Conservation (phyloP, 1,284 basidiomycete genomes). For the Lentinula novae-zelandiae region DNA sequence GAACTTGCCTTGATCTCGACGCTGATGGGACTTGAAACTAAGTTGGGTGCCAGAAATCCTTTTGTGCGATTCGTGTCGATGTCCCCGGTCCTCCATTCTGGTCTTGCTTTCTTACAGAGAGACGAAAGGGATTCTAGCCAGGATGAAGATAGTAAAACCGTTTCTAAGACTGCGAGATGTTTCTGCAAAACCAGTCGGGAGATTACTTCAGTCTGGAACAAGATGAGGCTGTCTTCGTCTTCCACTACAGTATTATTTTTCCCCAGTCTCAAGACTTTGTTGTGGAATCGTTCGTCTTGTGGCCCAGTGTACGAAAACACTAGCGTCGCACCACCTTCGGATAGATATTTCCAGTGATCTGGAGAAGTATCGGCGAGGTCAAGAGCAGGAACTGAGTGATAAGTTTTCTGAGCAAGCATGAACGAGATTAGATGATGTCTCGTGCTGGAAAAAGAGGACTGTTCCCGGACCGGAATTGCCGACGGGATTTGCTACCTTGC, state of each 20-base stretch:
- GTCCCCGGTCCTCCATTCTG: conserved; percentile 44
- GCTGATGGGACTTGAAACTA: conserved; percentile 58
- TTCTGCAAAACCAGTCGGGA: conserved; percentile 52
- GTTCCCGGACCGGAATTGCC: too few relatives aligned
- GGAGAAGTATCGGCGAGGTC: conserved; percentile 38
- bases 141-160: conserved; percentile 42
- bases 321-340: conserved; percentile 87
- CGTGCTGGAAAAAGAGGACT: too few relatives aligned
- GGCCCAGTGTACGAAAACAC: conserved; percentile 79
- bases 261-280: conserved; percentile 71
- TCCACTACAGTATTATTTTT: conserved; percentile 35
- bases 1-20: conserved; percentile 83
- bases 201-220: conserved; percentile 60
- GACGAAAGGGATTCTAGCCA: conserved; percentile 34
- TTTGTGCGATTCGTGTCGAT: conserved; percentile 56
- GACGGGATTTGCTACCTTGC: too few relatives aligned
- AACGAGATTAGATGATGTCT: too few relatives aligned
- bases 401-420: too few relatives aligned
- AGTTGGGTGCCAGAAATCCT: conserved; percentile 71
- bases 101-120: conserved; percentile 47
- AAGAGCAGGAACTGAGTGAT: neutral
- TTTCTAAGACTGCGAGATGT: conserved; percentile 54
- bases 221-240: neutral
- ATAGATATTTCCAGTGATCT: conserved; percentile 76
- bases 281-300: conserved; percentile 42